Evolutionary conservation across 352 stramenopile species (phyloP), one percentile per base, ranked within the genome.

Genomic region (Globisporangium parvum): DNA sequence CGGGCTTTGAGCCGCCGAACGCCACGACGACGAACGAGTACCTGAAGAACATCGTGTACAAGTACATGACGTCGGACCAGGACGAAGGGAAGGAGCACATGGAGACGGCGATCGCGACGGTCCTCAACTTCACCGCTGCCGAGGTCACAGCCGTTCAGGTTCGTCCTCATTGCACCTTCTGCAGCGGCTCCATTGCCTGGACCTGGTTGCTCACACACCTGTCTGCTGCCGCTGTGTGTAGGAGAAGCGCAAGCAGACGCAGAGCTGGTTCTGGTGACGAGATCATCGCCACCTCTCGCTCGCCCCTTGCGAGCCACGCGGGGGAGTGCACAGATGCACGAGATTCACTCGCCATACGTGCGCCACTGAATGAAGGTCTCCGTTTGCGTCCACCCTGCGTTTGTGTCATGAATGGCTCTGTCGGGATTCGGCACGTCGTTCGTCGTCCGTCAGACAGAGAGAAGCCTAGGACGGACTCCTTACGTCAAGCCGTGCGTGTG

Each of bases 31-130:
- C 78, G 50, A 93, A 91, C 67, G 85, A 95, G 68, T 95, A 95
- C 67, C 60, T 95, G 61, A 93, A 93, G 69, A 95, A 95, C 63
- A 95, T 95, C 57, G 80, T 95, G 66, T 89, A 88, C 73, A 92
- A 93, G 70, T 95, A 95, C 77, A 93, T 95, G 85, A 86, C 72
- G 46, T 87, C 80, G n/a, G 81, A 90, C 47, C 81, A 89, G 61
- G 73, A 80, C 44, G 84, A 93, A 60, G 80, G 79, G 2, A 90
- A 91, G 45, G 82, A 91, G 59, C 85, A 91, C 70, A 95, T 95
- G 82, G 85, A 95, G 68, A 93, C 90, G 55, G 85, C 85, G 17
- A 95, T 95, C 46, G 79, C 82, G 24, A 95, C 85, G 8, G 80
- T 95, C 57, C 74, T 95, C 28, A 89, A 95, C 59, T 95, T 95